Percentiles rank a stretch among this genome's conserved stretches.
Evolutionary conservation across 2,329 filamentous ascomycete genomes (phyloP).

Genomic region (Cladobotryum protrusum): DNA sequence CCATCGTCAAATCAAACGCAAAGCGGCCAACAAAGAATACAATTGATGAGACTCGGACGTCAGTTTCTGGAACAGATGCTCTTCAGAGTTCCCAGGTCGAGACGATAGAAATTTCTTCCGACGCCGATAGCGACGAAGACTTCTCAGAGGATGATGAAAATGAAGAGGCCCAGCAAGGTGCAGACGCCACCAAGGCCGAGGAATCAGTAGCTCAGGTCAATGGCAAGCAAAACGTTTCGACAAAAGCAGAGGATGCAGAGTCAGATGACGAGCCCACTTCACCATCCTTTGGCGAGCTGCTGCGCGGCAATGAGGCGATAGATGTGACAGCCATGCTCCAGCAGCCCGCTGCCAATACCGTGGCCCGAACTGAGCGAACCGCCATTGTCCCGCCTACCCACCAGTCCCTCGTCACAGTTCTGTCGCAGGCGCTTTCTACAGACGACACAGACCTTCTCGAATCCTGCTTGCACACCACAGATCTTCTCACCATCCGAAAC

Average conservation of each 20-base stretch:
- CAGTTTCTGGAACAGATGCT: conserved; percentile 41
- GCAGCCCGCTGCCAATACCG: conserved; percentile 27
- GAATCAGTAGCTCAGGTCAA: conserved; percentile 17
- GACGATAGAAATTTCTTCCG: conserved; percentile 53
- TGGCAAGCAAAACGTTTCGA: conserved; percentile 17
- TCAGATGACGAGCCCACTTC: conserved; percentile 44
- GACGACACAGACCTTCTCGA: conserved; percentile 88
- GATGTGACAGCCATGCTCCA: conserved; percentile 63
- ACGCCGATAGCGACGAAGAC: conserved; percentile 43
- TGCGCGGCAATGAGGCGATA: conserved; percentile 67
- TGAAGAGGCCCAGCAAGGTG: conserved; percentile 17
- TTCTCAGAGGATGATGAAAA: conserved; percentile 42
- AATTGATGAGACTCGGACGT: conserved; percentile 53
- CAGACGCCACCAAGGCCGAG: conserved; percentile 14
- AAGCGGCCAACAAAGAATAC: conserved; percentile 43
- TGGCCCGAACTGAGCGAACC: conserved; percentile 38
- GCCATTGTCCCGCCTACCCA: conserved; percentile 59
- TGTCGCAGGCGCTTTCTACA: conserved; percentile 86
- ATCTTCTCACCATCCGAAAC: conserved; percentile 70
- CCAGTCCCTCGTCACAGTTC: conserved; percentile 83
- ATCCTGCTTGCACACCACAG: conserved; percentile 78
- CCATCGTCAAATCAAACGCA: conserved; percentile 47
- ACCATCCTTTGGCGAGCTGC: conserved; percentile 81
- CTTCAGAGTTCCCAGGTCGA: conserved; percentile 34
- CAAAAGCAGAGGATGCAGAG: conserved; percentile 24